Evolutionary conservation across 2,329 filamentous ascomycete species (phyloP).

Genomic region (Penicillium glabrum): DNA sequence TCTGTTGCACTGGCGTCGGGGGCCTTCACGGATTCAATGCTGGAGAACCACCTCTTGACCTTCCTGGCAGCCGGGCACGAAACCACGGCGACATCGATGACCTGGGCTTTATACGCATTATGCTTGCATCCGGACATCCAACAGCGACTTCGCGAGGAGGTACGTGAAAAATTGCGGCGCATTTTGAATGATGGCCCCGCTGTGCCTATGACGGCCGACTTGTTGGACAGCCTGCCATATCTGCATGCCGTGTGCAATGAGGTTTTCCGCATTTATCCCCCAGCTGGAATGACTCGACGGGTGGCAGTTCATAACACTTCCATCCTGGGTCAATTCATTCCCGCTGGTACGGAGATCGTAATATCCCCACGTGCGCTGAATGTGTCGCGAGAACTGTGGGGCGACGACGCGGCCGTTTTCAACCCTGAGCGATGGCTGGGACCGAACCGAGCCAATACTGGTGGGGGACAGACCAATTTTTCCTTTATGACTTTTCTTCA

Average conservation of each 20-base stretch:
- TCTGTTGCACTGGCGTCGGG: background rate
- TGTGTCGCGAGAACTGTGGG: constrained; percentile 68
- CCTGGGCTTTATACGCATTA: constrained; percentile 70
- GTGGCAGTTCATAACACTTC: constrained; percentile 64
- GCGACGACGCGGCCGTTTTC: constrained; percentile 69
- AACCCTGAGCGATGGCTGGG: constrained; percentile 74
- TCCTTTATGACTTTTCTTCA: constrained; percentile 79
- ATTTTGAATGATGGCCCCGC: constrained; percentile 48
- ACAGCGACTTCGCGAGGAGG: constrained; percentile 64
- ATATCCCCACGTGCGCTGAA: constrained; percentile 70
- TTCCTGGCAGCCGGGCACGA: constrained; percentile 80
- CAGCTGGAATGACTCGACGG: constrained; percentile 70
- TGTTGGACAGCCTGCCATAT: constrained; percentile 70
- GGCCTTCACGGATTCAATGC: constrained; percentile 7
- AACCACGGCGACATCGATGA: constrained; percentile 73
- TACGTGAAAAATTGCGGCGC: constrained; percentile 61
- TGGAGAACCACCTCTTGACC: constrained; percentile 84
- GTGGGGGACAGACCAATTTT: constrained; percentile 73
- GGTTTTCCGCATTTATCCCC: constrained; percentile 66
- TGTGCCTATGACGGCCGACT: constrained; percentile 59
- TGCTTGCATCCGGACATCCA: constrained; percentile 66
- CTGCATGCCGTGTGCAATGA: constrained; percentile 77
- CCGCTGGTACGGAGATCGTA: constrained; percentile 67
- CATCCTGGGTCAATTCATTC: constrained; percentile 63
- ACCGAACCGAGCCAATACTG: constrained; percentile 54